Base-by-base conservation (phyloP, 257 asterid species). In the Phtheirospermum japonicum region DNA sequence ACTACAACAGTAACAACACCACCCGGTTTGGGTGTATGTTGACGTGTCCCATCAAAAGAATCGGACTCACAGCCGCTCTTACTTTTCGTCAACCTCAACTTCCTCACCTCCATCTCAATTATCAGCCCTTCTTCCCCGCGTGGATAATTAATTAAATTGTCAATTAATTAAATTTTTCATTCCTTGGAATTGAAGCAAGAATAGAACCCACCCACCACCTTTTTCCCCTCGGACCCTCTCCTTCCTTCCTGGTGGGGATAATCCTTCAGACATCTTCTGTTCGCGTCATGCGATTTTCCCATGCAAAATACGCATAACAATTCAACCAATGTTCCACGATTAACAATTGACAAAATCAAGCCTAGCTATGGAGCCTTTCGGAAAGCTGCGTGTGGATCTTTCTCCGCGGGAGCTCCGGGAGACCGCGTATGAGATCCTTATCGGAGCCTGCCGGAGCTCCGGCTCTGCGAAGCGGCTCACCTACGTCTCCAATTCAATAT, bases 341-440 rank as follows among this genome's bases (percentile, higher is more conserved):
- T 33, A 64, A 49, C 31, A 11, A 8, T 49, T 71, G 40, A 51
- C 10, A 45, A 2, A 54, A 30, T 61, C 42, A 23, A 39, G 33
- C 9, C 26, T 4, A 48, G 6, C 2, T 0, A 80, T 68, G 79
- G 57, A 77, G 63, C 97, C 97, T 7, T 84, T 88, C 51, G 98
- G 89, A 5, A 71, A 80, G 68, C 78, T 91, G 72, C 80, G 82
- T 45, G 73, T 85, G 17, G 87, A 77, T 61, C 60, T 88, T 12
- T 72, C 86, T 13, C 76, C 76, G 51, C 69, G 79, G 82, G 98
- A 91, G 83, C 90, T 91, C 81, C 85, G 85, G 66, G 95, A 84
- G 63, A 86, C 87, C 31, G 97, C 97, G 9, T 91, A 91, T 64
- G 98, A 91, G 80, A 82, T 91, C 73, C 83, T 88, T 4, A 57